phyloP scores from a whole-genome alignment of 495 filamentous ascomycete genomes.

The Penicillium malachiteum region DNA sequence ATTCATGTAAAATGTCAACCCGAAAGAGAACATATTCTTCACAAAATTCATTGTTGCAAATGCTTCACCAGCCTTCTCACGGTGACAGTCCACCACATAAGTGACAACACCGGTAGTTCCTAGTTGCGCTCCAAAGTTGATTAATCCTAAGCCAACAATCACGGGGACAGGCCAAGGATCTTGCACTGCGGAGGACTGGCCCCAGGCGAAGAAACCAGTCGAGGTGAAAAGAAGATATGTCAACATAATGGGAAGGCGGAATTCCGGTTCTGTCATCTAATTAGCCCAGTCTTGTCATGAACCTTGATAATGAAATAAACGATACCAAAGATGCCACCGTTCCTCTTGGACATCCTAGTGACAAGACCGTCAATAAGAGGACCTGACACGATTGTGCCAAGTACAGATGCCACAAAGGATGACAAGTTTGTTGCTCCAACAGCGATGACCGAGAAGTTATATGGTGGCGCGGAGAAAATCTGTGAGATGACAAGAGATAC shows the following conservation, averaged over 20 bases:
- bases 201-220: slow-evolving; percentile 47
- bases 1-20: slow-evolving; percentile 37
- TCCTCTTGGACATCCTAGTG: slow-evolving; percentile 27
- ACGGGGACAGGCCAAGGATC: slow-evolving; percentile 41
- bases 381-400: slow-evolving; percentile 38
- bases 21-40: slow-evolving; percentile 42
- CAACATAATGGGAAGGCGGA: slow-evolving; percentile 44
- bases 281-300: slow-evolving; percentile 16
- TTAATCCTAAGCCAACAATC: slow-evolving; percentile 42
- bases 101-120: slow-evolving; percentile 40
- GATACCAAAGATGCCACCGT: slow-evolving; percentile 30
- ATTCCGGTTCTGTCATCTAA: slow-evolving; percentile 41
- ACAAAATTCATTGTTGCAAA: slow-evolving; percentile 44
- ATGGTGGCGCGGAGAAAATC: slow-evolving; percentile 48
- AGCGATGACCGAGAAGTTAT: slow-evolving; percentile 42
- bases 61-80: slow-evolving; percentile 41
- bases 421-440: slow-evolving; percentile 45
- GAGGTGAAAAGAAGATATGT: slow-evolving; percentile 41
- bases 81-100: slow-evolving; percentile 43
- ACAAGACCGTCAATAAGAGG: slow-evolving; percentile 43
- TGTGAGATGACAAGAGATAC: slow-evolving; percentile 44
- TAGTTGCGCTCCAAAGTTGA: slow-evolving; percentile 45
- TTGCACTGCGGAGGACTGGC: slow-evolving; percentile 26
- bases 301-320: background rate
- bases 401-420: slow-evolving; percentile 39